phyloP scores from a whole-genome alignment of 164 flowering plant species.

The Sextonia rubra region DNA sequence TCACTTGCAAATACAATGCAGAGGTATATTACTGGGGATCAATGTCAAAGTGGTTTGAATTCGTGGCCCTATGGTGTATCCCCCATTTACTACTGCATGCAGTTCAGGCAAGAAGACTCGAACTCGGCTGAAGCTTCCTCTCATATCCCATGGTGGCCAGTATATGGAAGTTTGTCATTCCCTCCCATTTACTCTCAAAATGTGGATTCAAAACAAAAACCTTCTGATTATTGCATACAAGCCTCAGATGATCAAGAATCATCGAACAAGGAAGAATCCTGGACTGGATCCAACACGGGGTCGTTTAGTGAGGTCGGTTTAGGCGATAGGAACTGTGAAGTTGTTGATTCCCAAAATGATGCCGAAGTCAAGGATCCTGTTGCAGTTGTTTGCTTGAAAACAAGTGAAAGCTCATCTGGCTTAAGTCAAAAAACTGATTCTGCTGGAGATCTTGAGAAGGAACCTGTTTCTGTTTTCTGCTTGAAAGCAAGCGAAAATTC shows the following conservation, averaged over 20 bases:
- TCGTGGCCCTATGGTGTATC: slow-evolving; percentile 12
- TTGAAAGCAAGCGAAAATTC: slow-evolving; percentile 22
- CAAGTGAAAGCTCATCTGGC: slow-evolving; percentile 25
- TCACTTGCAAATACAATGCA: background rate
- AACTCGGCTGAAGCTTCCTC: slow-evolving; percentile 12
- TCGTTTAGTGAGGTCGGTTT: slow-evolving; percentile 20
- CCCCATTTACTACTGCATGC: slow-evolving; percentile 22
- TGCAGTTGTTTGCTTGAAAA: slow-evolving; percentile 14
- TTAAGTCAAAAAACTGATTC: no score
- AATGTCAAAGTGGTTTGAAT: slow-evolving; percentile 12
- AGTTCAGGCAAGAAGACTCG: slow-evolving; percentile 14
- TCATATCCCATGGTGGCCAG: slow-evolving; percentile 33
- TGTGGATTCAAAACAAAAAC: slow-evolving; percentile 11
- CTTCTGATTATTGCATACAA: slow-evolving; percentile 9
- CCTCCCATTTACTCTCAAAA: slow-evolving; percentile 17
- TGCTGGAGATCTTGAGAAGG: no score
- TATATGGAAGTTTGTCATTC: slow-evolving; percentile 24
- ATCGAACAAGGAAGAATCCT: slow-evolving; percentile 33
- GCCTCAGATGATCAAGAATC: slow-evolving; percentile 9
- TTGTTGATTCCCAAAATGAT: slow-evolving; percentile 19
- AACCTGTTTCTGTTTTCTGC: slow-evolving; percentile 4
- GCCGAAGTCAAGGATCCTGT: slow-evolving; percentile 2
- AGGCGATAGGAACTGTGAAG: slow-evolving; percentile 23
- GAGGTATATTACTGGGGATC: slow-evolving; percentile 2
- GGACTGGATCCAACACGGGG: slow-evolving; percentile 36